Base-by-base conservation (phyloP, 2,329 filamentous ascomycete genomes). In the Neonectria magnoliae region DNA sequence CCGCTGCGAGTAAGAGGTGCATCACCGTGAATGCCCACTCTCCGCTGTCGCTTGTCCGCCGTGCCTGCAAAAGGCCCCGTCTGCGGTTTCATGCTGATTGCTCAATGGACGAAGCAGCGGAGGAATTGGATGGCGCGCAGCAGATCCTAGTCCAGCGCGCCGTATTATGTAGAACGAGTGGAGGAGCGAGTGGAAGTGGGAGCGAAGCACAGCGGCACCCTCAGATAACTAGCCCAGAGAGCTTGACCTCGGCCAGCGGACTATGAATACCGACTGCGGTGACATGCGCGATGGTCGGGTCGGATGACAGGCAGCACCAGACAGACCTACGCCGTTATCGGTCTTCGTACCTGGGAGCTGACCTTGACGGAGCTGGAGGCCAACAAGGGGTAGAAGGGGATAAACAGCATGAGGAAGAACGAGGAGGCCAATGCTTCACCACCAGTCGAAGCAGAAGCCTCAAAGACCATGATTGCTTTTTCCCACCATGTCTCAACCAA, bases 31-130 rank as follows among this genome's bases (percentile, higher is more conserved):
- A 50, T 31, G 27, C 27, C 47, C 47, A 13, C 47, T 51, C 47
- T 51, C 47, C 27, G n/a, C 56, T 41, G 47, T 45, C 22, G 38
- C 62, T 57, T 51, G 48, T 33, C 14, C 44, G 20, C 48, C 22
- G 27, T 33, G 6, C 25, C 20, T 36, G 33, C 33, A 31, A 59
- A 18, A 51, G 22, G 56, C 48, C 53, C 33, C 69, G 68, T 54
- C 59, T 65, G 57, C 59, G 58, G 59, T 64, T 69, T 69, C 71
- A 64, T 60, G 67, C 33, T 72, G 64, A 71, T 72, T 73, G 64
- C 67, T 69, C 70, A 68, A 72, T 67, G 60, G 65, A 44, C 45
- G 54, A 60, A 44, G 57, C 57, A 62, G 45, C 48, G 50, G 60
- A 60, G 67, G 60, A n/a, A 9, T n/a, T 38, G 36, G 60, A 67